Evolutionary conservation across 768 basidiomycete species (phyloP).

Genomic region (Tricholomella constricta): DNA sequence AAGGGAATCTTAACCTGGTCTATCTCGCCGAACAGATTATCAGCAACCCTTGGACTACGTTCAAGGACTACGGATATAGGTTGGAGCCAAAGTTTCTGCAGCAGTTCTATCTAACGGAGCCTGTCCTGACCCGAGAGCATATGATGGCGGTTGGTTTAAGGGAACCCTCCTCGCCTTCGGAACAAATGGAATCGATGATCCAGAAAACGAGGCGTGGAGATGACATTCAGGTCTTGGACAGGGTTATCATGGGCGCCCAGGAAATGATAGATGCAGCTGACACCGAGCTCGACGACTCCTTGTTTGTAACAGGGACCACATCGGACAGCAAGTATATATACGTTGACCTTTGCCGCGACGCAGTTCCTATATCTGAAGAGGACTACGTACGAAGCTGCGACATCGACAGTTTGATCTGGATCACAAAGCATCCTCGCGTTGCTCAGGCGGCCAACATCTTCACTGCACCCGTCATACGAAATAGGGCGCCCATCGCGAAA

Average conservation of each 20-base stretch:
- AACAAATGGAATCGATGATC: no score
- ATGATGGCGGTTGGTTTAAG: conserved; percentile 10
- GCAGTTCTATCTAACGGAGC: conserved; percentile 2
- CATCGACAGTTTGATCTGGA: conserved; percentile 18
- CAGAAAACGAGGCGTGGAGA: no score
- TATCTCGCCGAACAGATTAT: conserved; percentile 16
- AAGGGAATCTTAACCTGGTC: conserved; percentile 1
- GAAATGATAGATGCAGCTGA: conserved; percentile 10
- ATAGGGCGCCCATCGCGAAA: conserved; percentile 14
- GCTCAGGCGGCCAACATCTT: no score
- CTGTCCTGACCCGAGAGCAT: conserved; percentile 11
- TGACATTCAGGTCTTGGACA: no score
- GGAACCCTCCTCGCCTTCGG: no score
- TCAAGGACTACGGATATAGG: conserved; percentile 17
- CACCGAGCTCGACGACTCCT: not conserved
- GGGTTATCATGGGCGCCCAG: conserved; percentile 15
- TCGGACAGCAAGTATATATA: conserved; percentile 1
- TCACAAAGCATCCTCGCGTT: no score
- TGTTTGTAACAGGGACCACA: conserved; percentile 16
- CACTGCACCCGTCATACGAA: no score
- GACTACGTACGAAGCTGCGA: conserved; percentile 3
- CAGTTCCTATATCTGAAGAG: no score
- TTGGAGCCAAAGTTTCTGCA: conserved; percentile 10
- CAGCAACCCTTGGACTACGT: conserved; percentile 12
- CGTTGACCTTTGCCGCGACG: conserved; percentile 8